Conservation (phyloP, 129 eudicot species). For the Centaurea solstitialis region DNA sequence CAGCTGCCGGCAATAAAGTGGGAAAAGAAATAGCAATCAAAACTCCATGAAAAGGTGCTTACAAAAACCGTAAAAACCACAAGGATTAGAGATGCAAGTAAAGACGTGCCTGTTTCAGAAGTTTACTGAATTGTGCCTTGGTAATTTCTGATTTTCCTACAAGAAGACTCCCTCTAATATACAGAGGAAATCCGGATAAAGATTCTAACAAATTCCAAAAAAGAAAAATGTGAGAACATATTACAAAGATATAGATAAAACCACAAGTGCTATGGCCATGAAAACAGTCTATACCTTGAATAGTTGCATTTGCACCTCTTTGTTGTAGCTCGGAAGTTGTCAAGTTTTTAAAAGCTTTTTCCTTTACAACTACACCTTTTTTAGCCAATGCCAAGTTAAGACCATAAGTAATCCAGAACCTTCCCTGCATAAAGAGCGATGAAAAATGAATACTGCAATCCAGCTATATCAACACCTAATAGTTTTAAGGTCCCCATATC, state of each 20-base stretch:
- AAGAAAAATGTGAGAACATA: neutral
- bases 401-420: slow-evolving; percentile 27
- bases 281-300: slow-evolving; percentile 25
- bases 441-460: neutral
- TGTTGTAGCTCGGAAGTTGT: slow-evolving; percentile 26
- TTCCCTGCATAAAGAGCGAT: slow-evolving; percentile 16
- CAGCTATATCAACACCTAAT: too few relatives aligned
- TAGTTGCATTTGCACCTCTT: slow-evolving; percentile 39
- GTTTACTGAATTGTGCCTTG: slow-evolving; percentile 33
- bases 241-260: neutral
- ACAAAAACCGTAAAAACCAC: neutral
- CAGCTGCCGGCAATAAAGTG: too few relatives aligned
- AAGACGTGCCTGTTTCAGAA: slow-evolving; percentile 34
- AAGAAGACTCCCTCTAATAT: slow-evolving; percentile 22
- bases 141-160: slow-evolving; percentile 22
- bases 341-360: slow-evolving; percentile 36
- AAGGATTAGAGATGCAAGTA: neutral
- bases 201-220: slow-evolving; percentile 20
- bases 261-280: neutral
- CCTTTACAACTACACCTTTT: slow-evolving; percentile 38
- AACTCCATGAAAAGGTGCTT: neutral
- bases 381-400: slow-evolving; percentile 37
- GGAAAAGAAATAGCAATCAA: too few relatives aligned
- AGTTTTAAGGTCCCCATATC: too few relatives aligned
- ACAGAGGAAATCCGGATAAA: slow-evolving; percentile 28